Base-by-base conservation (phyloP, 164 flowering plant species). In the Magnolia changhungtana region DNA sequence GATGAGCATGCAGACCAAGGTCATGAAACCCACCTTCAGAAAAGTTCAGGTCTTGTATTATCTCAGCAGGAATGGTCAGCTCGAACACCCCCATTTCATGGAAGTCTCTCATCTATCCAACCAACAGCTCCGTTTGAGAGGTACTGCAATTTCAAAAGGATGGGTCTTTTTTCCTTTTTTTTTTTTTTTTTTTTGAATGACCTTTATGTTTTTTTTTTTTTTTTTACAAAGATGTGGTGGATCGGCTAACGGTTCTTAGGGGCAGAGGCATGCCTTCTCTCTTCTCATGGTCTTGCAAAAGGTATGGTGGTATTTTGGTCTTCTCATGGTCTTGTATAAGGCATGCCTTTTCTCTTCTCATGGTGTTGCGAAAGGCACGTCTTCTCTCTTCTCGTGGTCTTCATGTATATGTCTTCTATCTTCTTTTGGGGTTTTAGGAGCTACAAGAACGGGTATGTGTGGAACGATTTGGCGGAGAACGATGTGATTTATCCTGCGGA, bases 221-320 rank as follows among this genome's bases (percentile, higher is more conserved):
- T n/a, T 9, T 23, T 9, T 21, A 19, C 29, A 14, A 55, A 93
- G 98, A 95, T 87, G 88, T 95, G 0, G 79, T 88, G 78, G 92
- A 93, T 19, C 77, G 95, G 73, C 89, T 95, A 3, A 85, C 82
- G 0, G 84, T 80, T 61, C 89, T 93, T 0, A 87, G 98, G 84
- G 98, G 98, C 24, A 93, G 82, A 83, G 90, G 87, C 72, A 90
- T 95, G 98, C 95, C 97, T 4, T 84, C 90, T 9, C 85, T 88
- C 24, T 95, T 91, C 78, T 92, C 98, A 13, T 95, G 98, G 98
- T 92, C 98, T 61, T 90, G 94, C 84, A 95, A 95, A 85, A 93
- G 98, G 98, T 92, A 71, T 20, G 63, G 3, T 13, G 55, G 23
- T n/a, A 49, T 31, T 10, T 6, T 11, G 19, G 19, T 11, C 7